Base-by-base conservation (phyloP, 345 rosid genomes). In the Sisymbrium altissimum region DNA sequence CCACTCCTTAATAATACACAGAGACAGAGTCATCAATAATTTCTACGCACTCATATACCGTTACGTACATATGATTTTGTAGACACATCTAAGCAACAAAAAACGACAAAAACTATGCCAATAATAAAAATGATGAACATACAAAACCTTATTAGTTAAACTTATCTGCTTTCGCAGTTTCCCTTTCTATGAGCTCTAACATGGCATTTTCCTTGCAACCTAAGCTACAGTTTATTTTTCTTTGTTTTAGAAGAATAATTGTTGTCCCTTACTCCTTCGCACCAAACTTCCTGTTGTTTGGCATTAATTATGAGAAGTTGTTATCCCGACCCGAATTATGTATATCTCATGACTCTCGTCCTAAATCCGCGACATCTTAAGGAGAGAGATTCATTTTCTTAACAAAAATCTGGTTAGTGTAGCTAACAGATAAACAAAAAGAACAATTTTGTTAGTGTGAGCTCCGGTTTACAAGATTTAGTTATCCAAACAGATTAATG, bases 21-120 rank as follows among this genome's bases (percentile, higher is more conserved):
- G 25, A 1, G 25, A 41, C 7, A 35, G n/a, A 49, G 30, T 49
- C 64, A 55, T 43, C 32, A 53, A 54, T 41, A 53, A 50, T 54
- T n/a, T 33, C 46, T 55, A 64, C 4, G 30, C 71, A 64, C 56
- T 73, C 64, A 33, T 72, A 64, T 19, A 72, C 13, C 25, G 15
- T 14, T n/a, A n/a, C 25, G 25, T 27, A 12, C 17, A 52, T 36
- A 73, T 64, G 66, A 56, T 56, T 65, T 64, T 63, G 33, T 8
- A 35, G 44, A 15, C 60, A 35, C 25, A 66, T 74, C 30, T 66
- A 57, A 18, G 72, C 59, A 56, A 64, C 57, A 64, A 6, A 32
- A 52, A 36, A 13, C 39, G 69, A 52, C 7, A 40, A 9, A 61
- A 19, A 3, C 33, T n/a, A 38, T 7, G 29, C 41, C 13, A 6